Percentiles rank a stretch among this genome's conserved stretches.
Evolutionary conservation across 148 eudicot genomes (phyloP).

Genomic region (Vaccinium myrtillus): DNA sequence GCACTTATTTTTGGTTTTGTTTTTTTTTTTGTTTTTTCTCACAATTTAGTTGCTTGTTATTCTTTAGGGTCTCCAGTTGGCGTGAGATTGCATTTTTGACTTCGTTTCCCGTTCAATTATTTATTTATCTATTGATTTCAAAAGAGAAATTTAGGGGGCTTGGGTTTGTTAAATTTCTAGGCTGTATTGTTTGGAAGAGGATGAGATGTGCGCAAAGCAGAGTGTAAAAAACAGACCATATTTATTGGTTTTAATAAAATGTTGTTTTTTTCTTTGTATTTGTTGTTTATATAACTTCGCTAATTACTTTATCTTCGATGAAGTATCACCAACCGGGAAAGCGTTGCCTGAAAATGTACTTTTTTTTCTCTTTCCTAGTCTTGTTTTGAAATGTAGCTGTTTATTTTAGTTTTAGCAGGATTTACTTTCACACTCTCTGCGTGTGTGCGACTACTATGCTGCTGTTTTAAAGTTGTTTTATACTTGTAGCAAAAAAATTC

Average conservation of each 20-base stretch:
- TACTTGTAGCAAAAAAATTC: background rate
- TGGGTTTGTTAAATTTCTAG: constrained; percentile 29
- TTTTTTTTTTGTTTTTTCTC: constrained; percentile 13
- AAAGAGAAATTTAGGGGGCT: constrained; percentile 21
- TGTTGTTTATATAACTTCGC: background rate
- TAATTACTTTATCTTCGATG: background rate
- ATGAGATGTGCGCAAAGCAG: constrained; percentile 28
- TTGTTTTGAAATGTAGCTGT: too few relatives aligned
- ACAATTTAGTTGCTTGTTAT: constrained; percentile 35
- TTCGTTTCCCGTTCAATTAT: constrained; percentile 20
- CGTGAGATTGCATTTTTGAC: constrained; percentile 65
- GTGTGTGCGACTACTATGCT: too few relatives aligned
- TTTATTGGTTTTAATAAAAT: constrained; percentile 20
- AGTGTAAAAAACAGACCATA: constrained; percentile 24
- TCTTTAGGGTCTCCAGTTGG: constrained; percentile 52
- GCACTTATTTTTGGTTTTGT: constrained; percentile 15
- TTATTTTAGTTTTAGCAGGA: too few relatives aligned
- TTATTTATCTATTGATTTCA: constrained; percentile 31
- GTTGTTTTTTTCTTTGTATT: constrained; percentile 7
- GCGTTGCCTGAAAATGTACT: background rate
- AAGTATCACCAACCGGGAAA: background rate
- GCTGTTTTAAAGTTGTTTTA: too few relatives aligned
- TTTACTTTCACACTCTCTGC: too few relatives aligned
- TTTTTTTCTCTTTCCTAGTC: too few relatives aligned
- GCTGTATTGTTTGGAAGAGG: constrained; percentile 28